Base-by-base conservation (phyloP, 2,329 filamentous ascomycete genomes). In the Dactylellina cionopaga region DNA sequence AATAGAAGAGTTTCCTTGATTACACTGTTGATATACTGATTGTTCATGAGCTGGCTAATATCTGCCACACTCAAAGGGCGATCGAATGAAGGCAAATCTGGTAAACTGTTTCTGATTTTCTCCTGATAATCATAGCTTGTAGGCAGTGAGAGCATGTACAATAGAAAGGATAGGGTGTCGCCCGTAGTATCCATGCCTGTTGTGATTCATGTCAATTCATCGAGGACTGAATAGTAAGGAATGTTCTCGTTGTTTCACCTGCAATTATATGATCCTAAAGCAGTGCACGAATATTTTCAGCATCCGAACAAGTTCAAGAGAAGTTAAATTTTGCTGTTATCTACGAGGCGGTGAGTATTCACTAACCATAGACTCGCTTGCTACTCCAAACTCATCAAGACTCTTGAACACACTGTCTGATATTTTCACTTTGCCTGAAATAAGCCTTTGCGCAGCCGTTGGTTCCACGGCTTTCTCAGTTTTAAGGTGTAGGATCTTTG, bases 1-100 rank as follows among this genome's bases (percentile, higher is more conserved):
- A 86, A 77, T 0, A 84, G 77, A 2, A 85, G 75, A 0, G 83
- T 83, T 75, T 86, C 84, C 46, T 83, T 84, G 74, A 86, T 81
- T 0, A 85, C 78, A 0, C 83, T 83, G 47, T 84, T 79, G 0
- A 85, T 77, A 66, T 82, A 85, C 0, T 78, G 77, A 13, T 84
- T 79, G 22, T 78, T 80, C 11, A 63, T 10, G 19, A 70, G 46
- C 5, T 60, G 44, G 24, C 51, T 65, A 35, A 65, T 59, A 13
- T 27, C 19, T 22, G 29, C 39, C 44, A 65, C 22, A 15, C 17
- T 62, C 9, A 58, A 43, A 15, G 63, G 56, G 43, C 54, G 55
- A 24, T 54, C 51, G 15, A 59, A 54, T 15, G 54, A 29, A 19
- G 56, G 55, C 25, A 69, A 58, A 11, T 64, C 49, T 11, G 62